These are phyloP conservation scores for Porpolomopsis calyptriformis DNA, from an alignment of 768 basidiomycete species.

Conservation along the genomic window DNA sequence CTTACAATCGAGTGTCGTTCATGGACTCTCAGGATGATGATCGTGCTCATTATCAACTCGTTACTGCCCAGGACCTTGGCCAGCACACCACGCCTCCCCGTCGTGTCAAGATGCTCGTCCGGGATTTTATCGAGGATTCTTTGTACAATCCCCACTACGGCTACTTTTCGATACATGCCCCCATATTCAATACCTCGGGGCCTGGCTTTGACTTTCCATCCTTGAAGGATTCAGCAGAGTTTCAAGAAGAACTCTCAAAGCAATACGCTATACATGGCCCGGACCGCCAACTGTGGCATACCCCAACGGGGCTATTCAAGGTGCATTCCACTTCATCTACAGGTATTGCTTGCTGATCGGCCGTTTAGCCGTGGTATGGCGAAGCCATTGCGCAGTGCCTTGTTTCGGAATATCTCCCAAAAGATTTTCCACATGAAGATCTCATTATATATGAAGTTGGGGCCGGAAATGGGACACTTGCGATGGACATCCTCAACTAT, in stretches of 20 bases:
- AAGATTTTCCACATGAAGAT: conserved; percentile 94
- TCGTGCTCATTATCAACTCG: conserved; percentile 34
- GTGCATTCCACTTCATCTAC: conserved; percentile 29
- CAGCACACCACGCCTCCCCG: conserved; percentile 49
- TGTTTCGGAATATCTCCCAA: conserved; percentile 84
- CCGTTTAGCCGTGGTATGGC: conserved; percentile 81
- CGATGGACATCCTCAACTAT: conserved; percentile 77
- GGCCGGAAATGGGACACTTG: conserved; percentile 94
- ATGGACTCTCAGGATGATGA: conserved; percentile 37
- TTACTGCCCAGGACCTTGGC: conserved; percentile 66
- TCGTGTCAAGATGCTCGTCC: conserved; percentile 83
- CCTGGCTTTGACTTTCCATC: conserved; percentile 55
- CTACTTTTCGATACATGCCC: conserved; percentile 89
- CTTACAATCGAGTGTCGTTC: conserved; percentile 63
- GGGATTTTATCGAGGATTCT: conserved; percentile 95
- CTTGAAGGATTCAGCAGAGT: conserved; percentile 60
- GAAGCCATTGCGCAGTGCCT: conserved; percentile 83
- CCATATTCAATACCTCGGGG: conserved; percentile 67
- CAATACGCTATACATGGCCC: conserved; percentile 65
- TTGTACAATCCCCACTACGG: conserved; percentile 97
- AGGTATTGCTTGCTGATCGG: conserved; percentile 5
- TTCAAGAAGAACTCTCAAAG: conserved; percentile 70
- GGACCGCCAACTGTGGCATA: conserved; percentile 90
- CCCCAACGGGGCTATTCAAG: conserved; percentile 95
- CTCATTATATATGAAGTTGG: conserved; percentile 96